Conservation (phyloP, 768 basidiomycete species). For the Podaxis carcinomalis region DNA sequence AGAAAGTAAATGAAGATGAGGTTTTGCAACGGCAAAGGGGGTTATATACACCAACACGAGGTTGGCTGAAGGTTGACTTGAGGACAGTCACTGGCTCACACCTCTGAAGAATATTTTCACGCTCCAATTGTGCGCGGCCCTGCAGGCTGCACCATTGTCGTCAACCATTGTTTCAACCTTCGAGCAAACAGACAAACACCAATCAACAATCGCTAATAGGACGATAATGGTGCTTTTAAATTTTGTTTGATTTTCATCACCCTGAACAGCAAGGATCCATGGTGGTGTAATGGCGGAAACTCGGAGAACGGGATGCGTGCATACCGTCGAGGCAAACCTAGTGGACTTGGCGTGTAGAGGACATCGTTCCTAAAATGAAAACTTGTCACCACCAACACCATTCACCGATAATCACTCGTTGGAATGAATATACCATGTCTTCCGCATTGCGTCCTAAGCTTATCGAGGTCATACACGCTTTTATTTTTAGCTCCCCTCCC, state of each 20-base stretch:
- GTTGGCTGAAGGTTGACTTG: constrained; percentile 9
- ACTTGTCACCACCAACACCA: background rate
- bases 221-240: background rate
- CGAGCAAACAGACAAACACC: background rate
- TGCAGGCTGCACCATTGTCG: background rate
- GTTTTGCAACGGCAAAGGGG: constrained; percentile 29
- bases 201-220: background rate
- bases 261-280: background rate
- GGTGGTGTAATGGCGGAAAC: background rate
- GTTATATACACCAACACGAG: constrained; percentile 7
- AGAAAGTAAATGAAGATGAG: constrained; percentile 69
- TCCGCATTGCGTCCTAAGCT: background rate
- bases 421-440: background rate
- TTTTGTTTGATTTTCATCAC: background rate
- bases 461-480: background rate
- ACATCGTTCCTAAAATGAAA: background rate
- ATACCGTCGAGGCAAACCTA: too few relatives aligned
- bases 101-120: constrained; percentile 9
- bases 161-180: background rate
- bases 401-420: background rate
- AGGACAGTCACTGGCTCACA: constrained; percentile 10
- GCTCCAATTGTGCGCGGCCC: background rate
- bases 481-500: background rate
- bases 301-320: too few relatives aligned
- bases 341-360: too few relatives aligned